These are phyloP conservation scores for Cyberlindnera xylosilytica DNA, from an alignment of 805 yeast species.

Conservation along the genomic window DNA sequence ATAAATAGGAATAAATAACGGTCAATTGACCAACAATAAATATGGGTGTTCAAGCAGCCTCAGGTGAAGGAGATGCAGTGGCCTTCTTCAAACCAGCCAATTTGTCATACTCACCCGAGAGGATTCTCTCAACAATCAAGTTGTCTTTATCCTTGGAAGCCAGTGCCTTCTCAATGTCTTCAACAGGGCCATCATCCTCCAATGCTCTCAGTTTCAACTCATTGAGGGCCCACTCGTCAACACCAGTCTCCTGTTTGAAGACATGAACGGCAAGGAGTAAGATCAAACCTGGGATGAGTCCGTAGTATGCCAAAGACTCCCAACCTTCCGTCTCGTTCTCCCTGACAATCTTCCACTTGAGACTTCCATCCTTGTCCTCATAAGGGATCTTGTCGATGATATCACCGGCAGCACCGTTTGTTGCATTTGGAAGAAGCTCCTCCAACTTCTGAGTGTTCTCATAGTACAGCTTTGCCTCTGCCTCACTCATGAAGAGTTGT, in stretches of 20 bases:
- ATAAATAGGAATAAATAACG: constrained; percentile 13
- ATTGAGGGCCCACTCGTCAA: constrained; percentile 77
- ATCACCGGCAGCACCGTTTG: constrained; percentile 49
- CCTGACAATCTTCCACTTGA: constrained; percentile 75
- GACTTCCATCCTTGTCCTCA: constrained; percentile 74
- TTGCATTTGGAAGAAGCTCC: constrained; percentile 46
- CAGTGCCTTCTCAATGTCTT: constrained; percentile 43
- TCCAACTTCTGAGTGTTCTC: constrained; percentile 61
- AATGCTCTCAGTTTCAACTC: constrained; percentile 75
- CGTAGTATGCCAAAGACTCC: constrained; percentile 71
- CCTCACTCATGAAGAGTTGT: constrained; percentile 44
- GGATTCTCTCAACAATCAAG: constrained; percentile 73
- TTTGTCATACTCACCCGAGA: constrained; percentile 81
- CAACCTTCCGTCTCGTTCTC: constrained; percentile 80
- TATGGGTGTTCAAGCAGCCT: constrained; percentile 1
- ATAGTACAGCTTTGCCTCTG: constrained; percentile 51
- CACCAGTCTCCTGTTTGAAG: constrained; percentile 49
- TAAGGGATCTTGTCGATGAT: constrained; percentile 83
- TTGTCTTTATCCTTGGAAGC: constrained; percentile 70
- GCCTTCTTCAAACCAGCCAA: constrained; percentile 50
- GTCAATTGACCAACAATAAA: constrained; percentile 6
- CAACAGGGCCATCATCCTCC: constrained; percentile 55
- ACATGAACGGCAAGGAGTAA: constrained; percentile 49
- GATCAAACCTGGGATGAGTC: constrained; percentile 68
- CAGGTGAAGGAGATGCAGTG: background rate